Evolutionary conservation across 1,139 yeast species (phyloP).

Genomic region (Chernovozyma sophiae-reginae): DNA sequence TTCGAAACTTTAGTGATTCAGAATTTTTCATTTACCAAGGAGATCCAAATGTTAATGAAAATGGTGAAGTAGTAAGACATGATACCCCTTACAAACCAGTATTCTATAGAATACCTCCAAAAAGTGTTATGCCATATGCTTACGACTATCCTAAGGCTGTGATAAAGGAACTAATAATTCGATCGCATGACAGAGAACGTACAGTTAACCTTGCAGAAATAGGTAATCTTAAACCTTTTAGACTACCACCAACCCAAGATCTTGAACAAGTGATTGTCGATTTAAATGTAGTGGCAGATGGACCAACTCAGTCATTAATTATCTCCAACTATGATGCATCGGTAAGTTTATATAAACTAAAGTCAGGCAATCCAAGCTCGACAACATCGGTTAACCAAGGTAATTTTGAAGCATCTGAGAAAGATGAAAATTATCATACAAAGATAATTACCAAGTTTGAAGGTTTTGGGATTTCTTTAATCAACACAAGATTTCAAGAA

Average conservation of each 20-base stretch:
- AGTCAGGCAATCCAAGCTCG: conserved; percentile 21
- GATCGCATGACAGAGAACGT: conserved; percentile 72
- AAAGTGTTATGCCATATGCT: conserved; percentile 96
- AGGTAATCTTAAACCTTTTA: conserved; percentile 85
- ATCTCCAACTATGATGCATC: conserved; percentile 80
- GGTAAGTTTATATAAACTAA: conserved; percentile 65
- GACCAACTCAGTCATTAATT: conserved; percentile 85
- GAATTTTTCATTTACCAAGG: conserved; percentile 85
- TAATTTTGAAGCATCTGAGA: conserved; percentile 63
- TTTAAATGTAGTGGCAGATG: conserved; percentile 92
- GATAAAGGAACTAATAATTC: conserved; percentile 71
- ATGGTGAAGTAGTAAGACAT: conserved; percentile 55
- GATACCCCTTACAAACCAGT: conserved; percentile 63
- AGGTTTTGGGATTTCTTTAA: conserved; percentile 85
- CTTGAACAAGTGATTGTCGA: conserved; percentile 60
- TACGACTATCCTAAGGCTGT: conserved; percentile 96
- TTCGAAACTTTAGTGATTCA: conserved; percentile 80
- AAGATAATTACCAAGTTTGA: conserved; percentile 65
- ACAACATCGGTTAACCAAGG: conserved; percentile 31
- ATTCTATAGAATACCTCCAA: conserved; percentile 76
- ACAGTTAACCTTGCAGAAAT: conserved; percentile 85
- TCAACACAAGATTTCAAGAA: conserved; percentile 70
- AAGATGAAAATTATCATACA: conserved; percentile 64
- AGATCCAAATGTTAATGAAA: conserved; percentile 73
- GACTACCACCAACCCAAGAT: conserved; percentile 52